A percentile compares a stretch with the other conserved stretches of the same genome.
These are phyloP conservation scores for Globisporangium alternatum DNA, from an alignment of 352 stramenopile species.

Conservation along the genomic window DNA sequence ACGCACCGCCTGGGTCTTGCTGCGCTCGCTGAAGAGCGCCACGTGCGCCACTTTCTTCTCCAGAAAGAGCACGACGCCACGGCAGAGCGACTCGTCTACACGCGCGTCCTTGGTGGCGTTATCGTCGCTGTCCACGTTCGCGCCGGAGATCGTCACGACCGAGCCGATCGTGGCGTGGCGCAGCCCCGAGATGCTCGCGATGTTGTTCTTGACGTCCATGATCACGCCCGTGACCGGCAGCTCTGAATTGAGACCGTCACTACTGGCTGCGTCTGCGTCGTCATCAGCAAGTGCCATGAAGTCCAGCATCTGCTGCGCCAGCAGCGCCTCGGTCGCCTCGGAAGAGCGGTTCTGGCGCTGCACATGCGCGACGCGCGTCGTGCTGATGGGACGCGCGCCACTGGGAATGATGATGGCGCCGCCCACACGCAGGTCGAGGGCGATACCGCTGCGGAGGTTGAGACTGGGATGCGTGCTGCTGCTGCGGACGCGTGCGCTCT, in stretches of 20 bases:
- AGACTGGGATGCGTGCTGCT: background rate
- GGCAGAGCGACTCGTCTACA: constrained; percentile 20
- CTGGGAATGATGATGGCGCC: background rate
- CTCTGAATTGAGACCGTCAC: constrained; percentile 8
- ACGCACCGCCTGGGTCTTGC: constrained; percentile 19
- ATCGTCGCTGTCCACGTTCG: constrained; percentile 12
- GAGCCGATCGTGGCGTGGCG: constrained; percentile 69
- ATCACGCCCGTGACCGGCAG: constrained; percentile 52
- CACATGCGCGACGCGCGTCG: constrained; percentile 13
- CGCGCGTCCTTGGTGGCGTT: background rate
- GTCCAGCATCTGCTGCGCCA: constrained; percentile 73
- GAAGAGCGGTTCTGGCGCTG: constrained; percentile 18
- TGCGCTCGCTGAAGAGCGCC: constrained; percentile 43
- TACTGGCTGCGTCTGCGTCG: background rate
- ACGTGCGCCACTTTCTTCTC: constrained; percentile 60
- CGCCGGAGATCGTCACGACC: constrained; percentile 47
- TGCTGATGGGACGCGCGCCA: constrained; percentile 15
- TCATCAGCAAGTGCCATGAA: constrained; percentile 50
- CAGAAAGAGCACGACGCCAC: constrained; percentile 54
- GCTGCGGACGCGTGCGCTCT: background rate
- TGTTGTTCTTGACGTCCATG: constrained; percentile 66
- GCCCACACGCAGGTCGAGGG: background rate
- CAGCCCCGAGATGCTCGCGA: constrained; percentile 71
- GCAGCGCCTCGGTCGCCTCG: constrained; percentile 49
- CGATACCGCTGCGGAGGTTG: background rate